These are phyloP conservation scores for Diaporthe eres DNA, from an alignment of 2,329 filamentous ascomycete species.

Conservation along the genomic window DNA sequence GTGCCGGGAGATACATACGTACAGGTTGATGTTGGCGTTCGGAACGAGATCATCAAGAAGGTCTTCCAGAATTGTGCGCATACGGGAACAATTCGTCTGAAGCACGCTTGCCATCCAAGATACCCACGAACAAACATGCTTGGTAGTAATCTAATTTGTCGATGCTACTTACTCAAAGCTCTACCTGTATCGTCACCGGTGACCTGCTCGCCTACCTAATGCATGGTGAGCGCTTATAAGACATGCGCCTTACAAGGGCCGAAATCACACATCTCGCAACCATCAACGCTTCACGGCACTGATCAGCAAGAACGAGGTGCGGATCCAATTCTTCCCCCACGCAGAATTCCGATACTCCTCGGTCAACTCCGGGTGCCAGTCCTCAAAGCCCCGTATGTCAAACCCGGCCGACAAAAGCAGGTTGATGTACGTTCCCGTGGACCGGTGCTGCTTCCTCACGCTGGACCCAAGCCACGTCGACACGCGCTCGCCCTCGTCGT, in stretches of 20 bases:
- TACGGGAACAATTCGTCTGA: background rate
- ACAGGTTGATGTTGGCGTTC: background rate
- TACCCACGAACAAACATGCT: slow-evolving; percentile 9
- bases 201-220: background rate
- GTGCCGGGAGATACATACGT: background rate
- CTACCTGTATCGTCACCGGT: too few species aligned
- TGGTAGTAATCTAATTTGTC: background rate
- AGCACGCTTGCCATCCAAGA: slow-evolving; percentile 11
- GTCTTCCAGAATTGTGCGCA: background rate
- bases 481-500: slow-evolving; percentile 6
- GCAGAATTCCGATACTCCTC: background rate
- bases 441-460: slow-evolving; percentile 1
- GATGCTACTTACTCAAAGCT: background rate
- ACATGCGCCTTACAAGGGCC: too few species aligned
- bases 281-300: background rate
- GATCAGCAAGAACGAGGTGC: background rate
- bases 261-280: background rate
- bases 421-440: background rate
- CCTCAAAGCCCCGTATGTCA: background rate
- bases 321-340: background rate
- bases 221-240: background rate
- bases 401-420: background rate
- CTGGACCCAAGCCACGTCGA: background rate
- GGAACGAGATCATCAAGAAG: background rate
- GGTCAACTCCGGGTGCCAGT: background rate